A percentile compares a stretch with the other conserved stretches of the same genome.
These are phyloP conservation scores for Trichoderma parareesei DNA, from an alignment of 495 filamentous ascomycete species.

Conservation along the genomic window DNA sequence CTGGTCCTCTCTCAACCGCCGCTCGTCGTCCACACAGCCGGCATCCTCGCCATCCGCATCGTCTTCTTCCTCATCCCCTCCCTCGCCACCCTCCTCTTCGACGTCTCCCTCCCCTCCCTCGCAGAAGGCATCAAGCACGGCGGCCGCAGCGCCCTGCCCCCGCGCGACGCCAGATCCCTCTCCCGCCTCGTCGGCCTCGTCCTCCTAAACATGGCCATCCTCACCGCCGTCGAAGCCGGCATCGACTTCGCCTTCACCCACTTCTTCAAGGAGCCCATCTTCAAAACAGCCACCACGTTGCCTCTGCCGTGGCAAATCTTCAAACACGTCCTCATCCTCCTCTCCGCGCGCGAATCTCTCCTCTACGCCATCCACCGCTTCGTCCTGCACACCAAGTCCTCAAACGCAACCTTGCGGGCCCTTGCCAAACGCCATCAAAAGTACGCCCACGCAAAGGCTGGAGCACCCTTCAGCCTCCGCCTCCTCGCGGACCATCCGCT, in stretches of 20 bases:
- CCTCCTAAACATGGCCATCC: slow-evolving; percentile 57
- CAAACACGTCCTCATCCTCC: slow-evolving; percentile 56
- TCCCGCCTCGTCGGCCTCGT: slow-evolving; percentile 43
- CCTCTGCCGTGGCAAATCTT: slow-evolving; percentile 45
- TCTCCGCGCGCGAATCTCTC: slow-evolving; percentile 46
- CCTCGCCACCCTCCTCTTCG: slow-evolving; percentile 63
- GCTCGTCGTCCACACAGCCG: slow-evolving; percentile 66
- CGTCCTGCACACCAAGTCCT: slow-evolving; percentile 47
- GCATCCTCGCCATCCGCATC: slow-evolving; percentile 56
- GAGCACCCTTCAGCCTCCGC: slow-evolving; percentile 54
- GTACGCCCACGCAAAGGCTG: slow-evolving; percentile 53
- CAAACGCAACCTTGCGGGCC: slow-evolving; percentile 15
- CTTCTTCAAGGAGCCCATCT: slow-evolving; percentile 28
- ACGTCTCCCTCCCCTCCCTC: slow-evolving; percentile 58
- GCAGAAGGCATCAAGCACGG: slow-evolving; percentile 61
- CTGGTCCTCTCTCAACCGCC: slow-evolving; percentile 69
- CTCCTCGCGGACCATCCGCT: slow-evolving; percentile 69
- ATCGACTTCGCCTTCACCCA: slow-evolving; percentile 31
- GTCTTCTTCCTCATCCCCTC: slow-evolving; percentile 66
- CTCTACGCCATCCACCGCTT: slow-evolving; percentile 70
- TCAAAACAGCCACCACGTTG: slow-evolving; percentile 35
- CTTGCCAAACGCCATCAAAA: slow-evolving; percentile 40
- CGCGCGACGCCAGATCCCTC: slow-evolving; percentile 35
- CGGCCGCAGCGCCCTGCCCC: slow-evolving; percentile 55
- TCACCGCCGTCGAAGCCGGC: slow-evolving; percentile 45